A percentile compares a stretch with the other conserved stretches of the same genome.
Evolutionary conservation across 305 asterid species (phyloP).

Genomic region (Fraxinus albicans): DNA sequence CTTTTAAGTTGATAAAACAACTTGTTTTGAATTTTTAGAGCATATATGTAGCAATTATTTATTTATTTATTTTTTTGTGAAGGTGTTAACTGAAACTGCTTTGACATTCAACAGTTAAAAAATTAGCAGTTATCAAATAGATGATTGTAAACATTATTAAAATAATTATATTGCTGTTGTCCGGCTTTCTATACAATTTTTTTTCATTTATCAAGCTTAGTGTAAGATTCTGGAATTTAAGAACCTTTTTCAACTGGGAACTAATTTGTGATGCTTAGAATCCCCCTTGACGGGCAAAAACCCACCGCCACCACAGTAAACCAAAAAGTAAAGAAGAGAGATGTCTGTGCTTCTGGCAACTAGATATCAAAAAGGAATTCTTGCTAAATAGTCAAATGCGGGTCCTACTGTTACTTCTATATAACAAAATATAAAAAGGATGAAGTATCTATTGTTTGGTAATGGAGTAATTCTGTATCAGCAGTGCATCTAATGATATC

Average conservation of each 20-base stretch:
- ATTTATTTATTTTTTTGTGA: background rate
- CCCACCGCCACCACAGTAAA: background rate
- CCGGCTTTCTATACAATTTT: background rate
- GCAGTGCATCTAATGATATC: conserved; percentile 15
- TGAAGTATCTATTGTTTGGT: background rate
- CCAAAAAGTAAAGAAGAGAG: background rate
- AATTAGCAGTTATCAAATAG: background rate
- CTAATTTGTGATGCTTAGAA: background rate
- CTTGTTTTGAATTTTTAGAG: background rate
- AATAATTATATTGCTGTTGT: background rate
- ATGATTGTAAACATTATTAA: background rate
- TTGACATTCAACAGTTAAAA: background rate
- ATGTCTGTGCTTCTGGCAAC: background rate
- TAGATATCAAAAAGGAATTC: background rate
- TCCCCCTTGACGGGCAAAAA: background rate
- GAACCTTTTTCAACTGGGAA: background rate
- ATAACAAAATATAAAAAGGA: conserved; percentile 1
- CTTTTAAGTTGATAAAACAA: background rate
- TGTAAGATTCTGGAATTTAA: background rate
- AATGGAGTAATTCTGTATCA: background rate
- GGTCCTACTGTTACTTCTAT: conserved; percentile 17
- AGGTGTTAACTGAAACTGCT: background rate
- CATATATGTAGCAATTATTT: background rate
- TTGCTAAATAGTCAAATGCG: background rate
- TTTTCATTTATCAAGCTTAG: background rate